Base-by-base conservation (phyloP, 116 monocot genomes). In the Dioscorea cayenensis region DNA sequence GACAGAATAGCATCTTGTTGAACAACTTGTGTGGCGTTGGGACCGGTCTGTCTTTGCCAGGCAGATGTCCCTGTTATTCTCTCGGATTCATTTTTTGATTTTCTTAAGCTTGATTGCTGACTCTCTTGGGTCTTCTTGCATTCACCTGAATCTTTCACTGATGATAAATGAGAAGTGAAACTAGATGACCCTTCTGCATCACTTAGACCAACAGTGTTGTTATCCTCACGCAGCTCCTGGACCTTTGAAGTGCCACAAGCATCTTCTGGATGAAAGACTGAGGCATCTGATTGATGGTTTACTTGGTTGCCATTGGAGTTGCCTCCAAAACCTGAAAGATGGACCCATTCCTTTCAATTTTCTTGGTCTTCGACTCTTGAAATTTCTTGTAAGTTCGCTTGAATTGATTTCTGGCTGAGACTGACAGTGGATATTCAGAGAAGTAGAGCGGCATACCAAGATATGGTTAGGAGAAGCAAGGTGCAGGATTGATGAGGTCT, bases 371-470 rank as follows among this genome's bases (percentile, higher is more conserved):
- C 67, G 36, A 71, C 74, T 71, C 67, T 80, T 1, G 71, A 60
- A 28, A 78, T 78, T 66, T 80, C 78, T 63, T 83, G 80, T 51
- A 80, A 73, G 36, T 60, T 72, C 32, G 75, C 75, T 59, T 73
- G 83, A 66, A 75, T 36, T 51, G 49, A 49, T 38, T 69, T 74
- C 66, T 28, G 3, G 76, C 21, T 38, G 64, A 29, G 73, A 52
- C 21, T 5, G 69, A 36, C 17, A 64, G 22, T 51, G 84, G 27
- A 60, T 75, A 75, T 22, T 72, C 71, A 25, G 74, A 38, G 55
- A 75, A 75, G 28, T 76, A 73, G 9, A 28, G 21, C 3, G 69
- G 84, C 18, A 78, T 50, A 25, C 29, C 48, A 16, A 59, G 65
- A 36, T 62, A 17, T n/a, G 71, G 43, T 50, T 68, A 68, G 52